Evolutionary conservation across 2,329 filamentous ascomycete species (phyloP).

Genomic region (Epichloe scottii): DNA sequence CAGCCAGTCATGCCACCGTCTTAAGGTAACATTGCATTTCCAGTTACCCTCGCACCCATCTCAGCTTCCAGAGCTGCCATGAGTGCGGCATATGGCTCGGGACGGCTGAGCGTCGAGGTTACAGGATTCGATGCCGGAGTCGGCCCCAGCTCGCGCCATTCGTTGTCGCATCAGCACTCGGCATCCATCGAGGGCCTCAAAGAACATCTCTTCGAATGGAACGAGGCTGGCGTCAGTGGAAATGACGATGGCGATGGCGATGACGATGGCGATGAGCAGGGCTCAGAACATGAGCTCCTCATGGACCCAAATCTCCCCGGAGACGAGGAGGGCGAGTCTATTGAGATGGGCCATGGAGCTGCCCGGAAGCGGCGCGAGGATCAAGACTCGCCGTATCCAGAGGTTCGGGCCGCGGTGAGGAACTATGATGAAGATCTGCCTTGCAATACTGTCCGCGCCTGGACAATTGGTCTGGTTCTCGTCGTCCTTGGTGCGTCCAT

Average conservation of each 20-base stretch:
- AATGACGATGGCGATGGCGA: constrained; percentile 27
- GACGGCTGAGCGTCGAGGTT: constrained; percentile 8
- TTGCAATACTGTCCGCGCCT: constrained; percentile 53
- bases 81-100: not conserved
- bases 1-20: not conserved
- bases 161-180: constrained; percentile 15
- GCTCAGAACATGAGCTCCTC: constrained; percentile 43
- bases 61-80: not conserved
- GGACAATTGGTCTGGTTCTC: constrained; percentile 47
- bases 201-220: constrained; percentile 28
- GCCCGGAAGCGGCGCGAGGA: constrained; percentile 26
- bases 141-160: constrained; percentile 14
- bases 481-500: constrained; percentile 45
- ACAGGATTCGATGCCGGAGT: constrained; percentile 11
- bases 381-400: constrained; percentile 53
- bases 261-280: constrained; percentile 32
- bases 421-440: constrained; percentile 54
- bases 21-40: not conserved
- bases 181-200: constrained; percentile 14
- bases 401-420: constrained; percentile 50
- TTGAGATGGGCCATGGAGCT: constrained; percentile 11
- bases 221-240: constrained; percentile 6
- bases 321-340: constrained; percentile 24
- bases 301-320: constrained; percentile 39
- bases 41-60: not conserved